Conservation (phyloP, 164 flowering plant species). For the Macadamia tetraphylla region DNA sequence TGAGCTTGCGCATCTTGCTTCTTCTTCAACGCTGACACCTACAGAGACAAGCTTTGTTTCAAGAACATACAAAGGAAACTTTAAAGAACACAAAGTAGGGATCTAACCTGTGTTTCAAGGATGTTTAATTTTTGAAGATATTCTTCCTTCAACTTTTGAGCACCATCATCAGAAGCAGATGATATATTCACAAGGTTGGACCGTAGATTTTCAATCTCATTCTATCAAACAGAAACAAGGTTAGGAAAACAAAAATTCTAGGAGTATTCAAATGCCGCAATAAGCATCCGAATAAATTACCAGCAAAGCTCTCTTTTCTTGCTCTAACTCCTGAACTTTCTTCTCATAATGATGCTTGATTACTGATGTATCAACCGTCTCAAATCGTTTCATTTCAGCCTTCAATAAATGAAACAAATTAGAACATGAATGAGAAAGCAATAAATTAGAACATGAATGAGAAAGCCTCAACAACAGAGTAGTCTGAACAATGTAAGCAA, state of each 20-base stretch:
- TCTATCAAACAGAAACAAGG: conserved; percentile 39
- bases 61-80: neutral
- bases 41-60: conserved; percentile 14
- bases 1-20: conserved; percentile 99
- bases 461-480: neutral
- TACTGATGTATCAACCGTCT: conserved; percentile 59
- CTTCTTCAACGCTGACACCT: conserved; percentile 93
- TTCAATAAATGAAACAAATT: conserved; percentile 22
- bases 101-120: conserved; percentile 79
- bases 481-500: neutral
- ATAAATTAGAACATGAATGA: conserved; percentile 6
- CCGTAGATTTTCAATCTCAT: conserved; percentile 79
- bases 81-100: neutral
- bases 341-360: conserved; percentile 94
- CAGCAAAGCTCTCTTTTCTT: conserved; percentile 68
- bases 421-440: conserved; percentile 4
- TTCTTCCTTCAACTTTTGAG: conserved; percentile 79
- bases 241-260: neutral
- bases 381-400: conserved; percentile 95
- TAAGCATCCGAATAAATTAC: conserved; percentile 26
- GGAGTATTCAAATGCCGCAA: neutral
- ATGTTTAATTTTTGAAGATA: conserved; percentile 86
- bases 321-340: conserved; percentile 85
- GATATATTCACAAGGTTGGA: conserved; percentile 63
- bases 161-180: conserved; percentile 73